phyloP scores from a whole-genome alignment of 2,329 filamentous ascomycete genomes.

The Colletotrichum godetiae region DNA sequence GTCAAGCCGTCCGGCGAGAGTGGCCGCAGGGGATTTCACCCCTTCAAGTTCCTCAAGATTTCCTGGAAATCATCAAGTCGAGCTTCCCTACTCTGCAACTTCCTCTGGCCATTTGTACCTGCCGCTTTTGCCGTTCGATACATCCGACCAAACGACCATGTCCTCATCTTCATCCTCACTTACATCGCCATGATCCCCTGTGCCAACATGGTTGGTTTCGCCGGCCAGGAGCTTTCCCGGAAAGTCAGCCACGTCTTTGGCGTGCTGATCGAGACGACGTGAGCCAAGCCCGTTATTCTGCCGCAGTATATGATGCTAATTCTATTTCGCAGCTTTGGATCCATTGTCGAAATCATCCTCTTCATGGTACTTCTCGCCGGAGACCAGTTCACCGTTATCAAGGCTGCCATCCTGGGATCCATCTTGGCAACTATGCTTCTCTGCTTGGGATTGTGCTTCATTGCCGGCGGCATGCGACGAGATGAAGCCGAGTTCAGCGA shows the following conservation, averaged over 20 bases:
- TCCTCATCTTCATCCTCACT: slow-evolving; percentile 75
- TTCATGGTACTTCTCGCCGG: slow-evolving; percentile 79
- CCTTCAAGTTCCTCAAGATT: slow-evolving; percentile 71
- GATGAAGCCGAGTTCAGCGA: slow-evolving; percentile 79
- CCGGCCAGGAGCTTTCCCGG: slow-evolving; percentile 69
- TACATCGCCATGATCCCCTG: slow-evolving; percentile 84
- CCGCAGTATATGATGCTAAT: background rate
- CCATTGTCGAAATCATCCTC: slow-evolving; percentile 83
- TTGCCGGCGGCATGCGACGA: slow-evolving; percentile 76
- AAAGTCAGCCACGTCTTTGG: slow-evolving; percentile 81
- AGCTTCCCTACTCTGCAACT: slow-evolving; percentile 73
- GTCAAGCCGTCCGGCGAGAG: slow-evolving; percentile 51
- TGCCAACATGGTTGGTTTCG: slow-evolving; percentile 81
- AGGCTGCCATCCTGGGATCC: slow-evolving; percentile 85
- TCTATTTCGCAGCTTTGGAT: slow-evolving; percentile 63
- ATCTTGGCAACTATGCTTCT: slow-evolving; percentile 85
- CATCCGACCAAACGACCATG: slow-evolving; percentile 56
- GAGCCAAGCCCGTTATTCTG: slow-evolving; percentile 36
- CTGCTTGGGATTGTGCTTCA: slow-evolving; percentile 84
- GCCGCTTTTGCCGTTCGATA: slow-evolving; percentile 74
- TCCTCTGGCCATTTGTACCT: slow-evolving; percentile 81
- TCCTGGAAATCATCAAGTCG: slow-evolving; percentile 72
- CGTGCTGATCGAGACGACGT: slow-evolving; percentile 70
- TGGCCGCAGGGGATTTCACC: slow-evolving; percentile 74
- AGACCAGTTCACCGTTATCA: slow-evolving; percentile 75